Evolutionary conservation across 257 asterid species (phyloP), one percentile per base, ranked within the genome.

Genomic region (Nicotiana tabacum): DNA sequence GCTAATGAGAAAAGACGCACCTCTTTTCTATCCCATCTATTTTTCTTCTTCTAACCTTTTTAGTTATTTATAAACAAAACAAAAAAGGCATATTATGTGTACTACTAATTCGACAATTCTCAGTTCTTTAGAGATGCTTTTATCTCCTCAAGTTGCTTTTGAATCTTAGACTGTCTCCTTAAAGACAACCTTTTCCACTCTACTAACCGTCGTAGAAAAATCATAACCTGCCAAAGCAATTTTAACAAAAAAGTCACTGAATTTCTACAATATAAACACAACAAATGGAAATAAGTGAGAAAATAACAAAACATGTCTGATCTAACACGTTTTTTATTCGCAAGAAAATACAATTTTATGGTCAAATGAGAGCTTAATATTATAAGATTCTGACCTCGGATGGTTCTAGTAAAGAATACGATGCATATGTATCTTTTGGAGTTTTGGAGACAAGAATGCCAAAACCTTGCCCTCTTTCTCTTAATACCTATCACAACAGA

Each of bases 381-480:
- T 37, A 17, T 37, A 66, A 35, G 18, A 16, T 32, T n/a, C n/a
- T 82, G 60, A 88, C 98, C 96, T 95, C 98, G 0, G 96, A 78
- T 48, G 98, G 98, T 84, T 93, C 98, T 88, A 88, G 97, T 80
- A 95, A 84, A 10, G 96, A 91, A 83, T 93, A 93, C 6, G 97
- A 89, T 17, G 98, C 98, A 33, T 86, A 88, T 3, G 97, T 93
- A 43, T 93, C 97, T 79, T 88, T 95, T 6, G 97, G 95, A 77
- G 85, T 84, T 85, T 90, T 91, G n/a, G 98, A 95, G 16, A 95
- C 98, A 5, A 93, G 94, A 69, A 95, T 95, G 15, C 98, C 98
- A 83, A 86, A 87, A 9, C 98, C 98, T 87, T 90, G 97, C 48
- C 93, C 93, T 82, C 92, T 91, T 61, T 91, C 92, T 51, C 90